A percentile compares a stretch with the other conserved stretches of the same genome.
Conservation (phyloP, 116 monocot genomes). For the Thalassia testudinum region DNA sequence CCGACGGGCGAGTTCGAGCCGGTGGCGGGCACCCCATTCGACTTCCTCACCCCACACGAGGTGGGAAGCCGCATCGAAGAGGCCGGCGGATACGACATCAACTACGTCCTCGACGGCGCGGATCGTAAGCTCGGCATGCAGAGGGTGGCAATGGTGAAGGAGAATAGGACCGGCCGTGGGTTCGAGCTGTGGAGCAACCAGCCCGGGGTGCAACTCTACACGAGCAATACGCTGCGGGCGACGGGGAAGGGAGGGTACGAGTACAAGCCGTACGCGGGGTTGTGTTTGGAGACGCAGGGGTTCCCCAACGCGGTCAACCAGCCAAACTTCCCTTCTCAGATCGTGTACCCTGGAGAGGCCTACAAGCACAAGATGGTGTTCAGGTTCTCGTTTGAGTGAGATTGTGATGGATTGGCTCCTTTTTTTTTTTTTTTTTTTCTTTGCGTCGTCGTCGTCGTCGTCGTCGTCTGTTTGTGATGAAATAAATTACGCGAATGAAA, state of each 20-base stretch:
- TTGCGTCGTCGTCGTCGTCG: too few relatives aligned
- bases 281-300: conserved; percentile 75
- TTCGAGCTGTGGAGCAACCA: conserved; percentile 60
- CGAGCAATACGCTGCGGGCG: conserved; percentile 16
- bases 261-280: conserved; percentile 23
- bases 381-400: conserved; percentile 40
- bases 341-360: conserved; percentile 34
- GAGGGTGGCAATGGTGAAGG: conserved; percentile 40
- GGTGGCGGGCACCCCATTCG: conserved; percentile 34
- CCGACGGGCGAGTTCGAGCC: conserved; percentile 40
- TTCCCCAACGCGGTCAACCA: conserved; percentile 67
- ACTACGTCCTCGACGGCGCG: conserved; percentile 36
- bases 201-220: conserved; percentile 54
- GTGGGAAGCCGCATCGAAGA: conserved; percentile 39
- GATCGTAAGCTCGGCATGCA: conserved; percentile 21
- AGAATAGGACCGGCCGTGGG: conserved; percentile 21
- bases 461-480: too few relatives aligned
- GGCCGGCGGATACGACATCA: conserved; percentile 45
- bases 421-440: too few relatives aligned
- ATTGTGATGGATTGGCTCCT: not conserved
- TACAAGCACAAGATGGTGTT: conserved; percentile 63
- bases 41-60: conserved; percentile 29
- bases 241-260: conserved; percentile 30
- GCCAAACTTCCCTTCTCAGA: conserved; percentile 50
- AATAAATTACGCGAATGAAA: too few relatives aligned